Base-by-base conservation (phyloP, 495 filamentous ascomycete genomes). In the Polyplosphaeria fusca region DNA sequence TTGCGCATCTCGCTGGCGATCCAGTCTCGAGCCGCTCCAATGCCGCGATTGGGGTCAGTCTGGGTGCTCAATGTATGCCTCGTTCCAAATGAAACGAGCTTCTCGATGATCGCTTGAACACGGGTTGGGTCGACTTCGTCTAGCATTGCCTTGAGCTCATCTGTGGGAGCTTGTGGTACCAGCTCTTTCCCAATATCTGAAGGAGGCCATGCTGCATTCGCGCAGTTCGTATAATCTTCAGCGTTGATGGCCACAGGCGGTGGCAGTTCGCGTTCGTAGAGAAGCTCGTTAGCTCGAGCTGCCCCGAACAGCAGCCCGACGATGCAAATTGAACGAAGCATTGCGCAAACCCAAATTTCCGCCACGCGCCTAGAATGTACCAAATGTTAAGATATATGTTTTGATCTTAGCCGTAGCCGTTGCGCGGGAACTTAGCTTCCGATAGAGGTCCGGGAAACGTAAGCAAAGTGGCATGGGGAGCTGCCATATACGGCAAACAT, bases 1-100 rank as follows among this genome's bases (percentile, higher is more conserved):
- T 58, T 58, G 16, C 45, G 26, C 30, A 63, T 74, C 64, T 79
- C 71, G 40, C 52, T 61, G n/a, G 67, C 65, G 40, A 80, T 74
- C 76, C 77, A 82, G 52, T 80, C 75, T 41, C 79, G 63, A 24
- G 79, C 78, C 13, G 78, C 79, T 3, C 79, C 79, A 46, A 82
- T 79, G 3, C 79, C 79, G 20, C 74, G 64, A 9, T 67, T 71
- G 12, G 67, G 66, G 42, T 71, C 68, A 38, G 68, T 80, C 61
- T 79, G 76, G 1, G 57, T 67, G 24, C 75, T 78, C 16, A 79
- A 58, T 5, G 79, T 80, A 60, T 79, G 77, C 1, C 79, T 64
- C 3, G 78, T 82, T 25, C 78, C 78, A 52, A 78, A 82, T 22
- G 67, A 72, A 7, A 73, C 76, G 1, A 82, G 69, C 30, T 73